Conservation (phyloP, 192 early-diverging fungal genomes). For the Entophlyctis helioformis region DNA sequence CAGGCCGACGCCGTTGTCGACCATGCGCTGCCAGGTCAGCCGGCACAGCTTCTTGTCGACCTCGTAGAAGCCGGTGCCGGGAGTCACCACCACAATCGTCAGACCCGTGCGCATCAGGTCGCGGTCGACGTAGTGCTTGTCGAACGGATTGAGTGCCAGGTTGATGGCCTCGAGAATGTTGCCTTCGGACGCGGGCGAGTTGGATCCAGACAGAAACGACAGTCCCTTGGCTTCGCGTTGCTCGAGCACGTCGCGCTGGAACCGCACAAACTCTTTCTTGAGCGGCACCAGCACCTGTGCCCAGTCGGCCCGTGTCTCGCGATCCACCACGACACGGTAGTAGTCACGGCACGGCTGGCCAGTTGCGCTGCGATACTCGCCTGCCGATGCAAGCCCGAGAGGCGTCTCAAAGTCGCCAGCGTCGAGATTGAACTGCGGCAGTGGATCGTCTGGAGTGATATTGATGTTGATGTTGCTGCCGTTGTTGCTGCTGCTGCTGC, state of each 20-base stretch:
- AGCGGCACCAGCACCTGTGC: conserved; percentile 38
- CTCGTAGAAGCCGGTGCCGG: conserved; percentile 81
- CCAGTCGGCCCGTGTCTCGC: conserved; percentile 77
- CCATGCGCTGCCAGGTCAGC: conserved; percentile 91
- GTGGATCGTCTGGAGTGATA: neutral
- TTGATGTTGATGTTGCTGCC: neutral
- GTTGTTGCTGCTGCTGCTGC: neutral
- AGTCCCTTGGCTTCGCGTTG: conserved; percentile 28
- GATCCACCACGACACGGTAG: conserved; percentile 90
- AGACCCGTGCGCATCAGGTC: conserved; percentile 84
- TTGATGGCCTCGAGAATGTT: conserved; percentile 95
- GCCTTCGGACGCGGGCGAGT: conserved; percentile 79
- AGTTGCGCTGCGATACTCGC: too few relatives aligned
- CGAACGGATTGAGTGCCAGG: conserved; percentile 87
- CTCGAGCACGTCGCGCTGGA: conserved; percentile 55
- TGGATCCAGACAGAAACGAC: conserved; percentile 54
- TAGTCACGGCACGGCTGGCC: conserved; percentile 77
- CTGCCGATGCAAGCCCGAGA: too few relatives aligned
- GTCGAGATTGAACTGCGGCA: too few relatives aligned
- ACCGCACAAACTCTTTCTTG: conserved; percentile 66
- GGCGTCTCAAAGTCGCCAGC: too few relatives aligned
- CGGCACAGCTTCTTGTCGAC: conserved; percentile 73
- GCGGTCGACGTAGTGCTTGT: conserved; percentile 89
- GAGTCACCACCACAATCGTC: conserved; percentile 78
- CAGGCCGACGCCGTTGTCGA: conserved; percentile 77